Conservation (phyloP, 305 asterid species). For the Fraxinus sp. region DNA sequence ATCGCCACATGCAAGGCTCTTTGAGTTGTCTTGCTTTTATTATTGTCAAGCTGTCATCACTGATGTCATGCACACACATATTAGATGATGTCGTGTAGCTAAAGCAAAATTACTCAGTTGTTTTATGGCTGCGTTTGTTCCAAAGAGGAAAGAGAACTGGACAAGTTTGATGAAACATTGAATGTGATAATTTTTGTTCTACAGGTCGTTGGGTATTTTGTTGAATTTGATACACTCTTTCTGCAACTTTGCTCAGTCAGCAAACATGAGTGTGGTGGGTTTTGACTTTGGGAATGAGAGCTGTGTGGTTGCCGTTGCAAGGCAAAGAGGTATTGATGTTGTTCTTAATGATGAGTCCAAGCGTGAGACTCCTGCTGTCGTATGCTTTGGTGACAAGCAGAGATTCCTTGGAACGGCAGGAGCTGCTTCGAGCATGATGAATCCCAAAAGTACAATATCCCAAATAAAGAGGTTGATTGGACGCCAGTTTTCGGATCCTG, state of each 20-base stretch:
- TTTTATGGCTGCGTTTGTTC: not conserved
- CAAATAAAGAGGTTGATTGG: slow-evolving; percentile 84
- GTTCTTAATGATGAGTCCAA: slow-evolving; percentile 93
- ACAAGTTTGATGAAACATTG: not conserved
- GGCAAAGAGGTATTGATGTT: slow-evolving; percentile 92
- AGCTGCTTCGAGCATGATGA: slow-evolving; percentile 94
- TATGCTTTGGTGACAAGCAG: slow-evolving; percentile 90
- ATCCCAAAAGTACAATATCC: slow-evolving; percentile 89
- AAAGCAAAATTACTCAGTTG: not conserved
- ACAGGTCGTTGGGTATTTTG: not conserved
- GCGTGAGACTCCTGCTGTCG: slow-evolving; percentile 86
- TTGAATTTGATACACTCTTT: slow-evolving; percentile 5
- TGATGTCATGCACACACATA: not conserved
- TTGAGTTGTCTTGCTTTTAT: not conserved
- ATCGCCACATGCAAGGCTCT: not conserved
- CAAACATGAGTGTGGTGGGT: slow-evolving; percentile 93
- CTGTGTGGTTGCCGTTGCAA: slow-evolving; percentile 85
- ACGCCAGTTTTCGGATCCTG: slow-evolving; percentile 76
- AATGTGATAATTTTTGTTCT: slow-evolving; percentile 1
- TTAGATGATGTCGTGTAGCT: not conserved
- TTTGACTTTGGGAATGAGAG: slow-evolving; percentile 91
- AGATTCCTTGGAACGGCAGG: slow-evolving; percentile 95
- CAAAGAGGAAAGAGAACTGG: not conserved
- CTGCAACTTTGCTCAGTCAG: slow-evolving; percentile 6
- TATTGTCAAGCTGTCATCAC: not conserved